phyloP scores from a whole-genome alignment of 192 early-diverging fungal species.

The Coemansia furcata region DNA sequence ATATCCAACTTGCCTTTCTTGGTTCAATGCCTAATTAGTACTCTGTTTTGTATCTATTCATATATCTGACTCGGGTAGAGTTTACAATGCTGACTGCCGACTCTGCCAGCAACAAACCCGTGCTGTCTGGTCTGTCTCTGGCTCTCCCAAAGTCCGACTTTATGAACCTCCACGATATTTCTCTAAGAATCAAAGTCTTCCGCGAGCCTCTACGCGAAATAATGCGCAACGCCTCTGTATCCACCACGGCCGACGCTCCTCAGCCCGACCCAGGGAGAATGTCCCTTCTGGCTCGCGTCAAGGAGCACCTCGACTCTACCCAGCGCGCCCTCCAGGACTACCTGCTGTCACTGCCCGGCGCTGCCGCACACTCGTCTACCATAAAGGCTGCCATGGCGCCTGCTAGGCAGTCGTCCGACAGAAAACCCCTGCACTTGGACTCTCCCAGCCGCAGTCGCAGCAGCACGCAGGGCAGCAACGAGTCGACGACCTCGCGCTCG shows the following conservation, averaged over 20 bases:
- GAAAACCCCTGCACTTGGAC: not conserved
- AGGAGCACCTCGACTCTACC: slow-evolving; percentile 34
- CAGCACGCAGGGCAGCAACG: slow-evolving; percentile 35
- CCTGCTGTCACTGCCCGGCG: slow-evolving; percentile 21
- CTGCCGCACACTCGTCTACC: not conserved
- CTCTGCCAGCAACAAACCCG: not conserved
- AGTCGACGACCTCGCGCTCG: slow-evolving; percentile 12
- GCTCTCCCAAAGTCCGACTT: slow-evolving; percentile 29
- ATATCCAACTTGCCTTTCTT: not conserved
- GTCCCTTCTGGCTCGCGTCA: slow-evolving; percentile 17
- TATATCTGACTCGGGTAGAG: slow-evolving; percentile 1
- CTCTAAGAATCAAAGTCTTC: slow-evolving; percentile 29
- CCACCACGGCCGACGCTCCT: not conserved
- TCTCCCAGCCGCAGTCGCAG: slow-evolving; percentile 25
- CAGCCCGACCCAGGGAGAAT: not conserved
- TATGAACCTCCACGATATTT: slow-evolving; percentile 29
- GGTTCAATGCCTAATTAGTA: not conserved
- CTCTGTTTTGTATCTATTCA: not conserved
- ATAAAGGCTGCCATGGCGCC: slow-evolving; percentile 2
- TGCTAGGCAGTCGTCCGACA: not conserved
- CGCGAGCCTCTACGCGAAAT: slow-evolving; percentile 48
- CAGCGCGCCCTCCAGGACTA: slow-evolving; percentile 31
- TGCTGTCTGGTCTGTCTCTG: slow-evolving; percentile 9
- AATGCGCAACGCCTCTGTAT: slow-evolving; percentile 16
- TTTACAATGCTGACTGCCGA: slow-evolving; percentile 5